A percentile compares a stretch with the other conserved stretches of the same genome.
Conservation (phyloP, 345 rosid species). For the Gossypium raimondii region DNA sequence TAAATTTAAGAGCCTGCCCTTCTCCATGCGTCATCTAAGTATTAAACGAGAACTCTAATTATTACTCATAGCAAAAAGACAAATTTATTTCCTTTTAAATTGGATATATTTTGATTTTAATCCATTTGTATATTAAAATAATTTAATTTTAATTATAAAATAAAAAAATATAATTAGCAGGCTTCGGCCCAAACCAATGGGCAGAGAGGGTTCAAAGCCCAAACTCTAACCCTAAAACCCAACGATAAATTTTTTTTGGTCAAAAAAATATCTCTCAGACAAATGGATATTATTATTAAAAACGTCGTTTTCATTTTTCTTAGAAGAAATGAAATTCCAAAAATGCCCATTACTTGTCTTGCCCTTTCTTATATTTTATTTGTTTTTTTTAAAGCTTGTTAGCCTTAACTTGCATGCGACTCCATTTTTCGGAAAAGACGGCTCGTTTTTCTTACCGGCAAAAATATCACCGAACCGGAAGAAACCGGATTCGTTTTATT, state of each 20-base stretch:
- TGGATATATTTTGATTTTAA: no score
- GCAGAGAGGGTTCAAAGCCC: neutral
- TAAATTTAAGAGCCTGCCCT: no score
- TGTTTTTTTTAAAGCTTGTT: neutral
- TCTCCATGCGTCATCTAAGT: no score
- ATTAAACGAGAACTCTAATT: no score
- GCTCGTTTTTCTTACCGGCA: constrained; percentile 18
- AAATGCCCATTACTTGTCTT: neutral
- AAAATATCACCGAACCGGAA: neutral
- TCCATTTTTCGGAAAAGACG: constrained; percentile 15
- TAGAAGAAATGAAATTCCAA: neutral
- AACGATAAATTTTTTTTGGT: neutral
- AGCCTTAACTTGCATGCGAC: constrained; percentile 24
- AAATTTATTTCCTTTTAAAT: no score
- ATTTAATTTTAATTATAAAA: no score
- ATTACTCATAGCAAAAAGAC: no score
- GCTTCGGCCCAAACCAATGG: neutral
- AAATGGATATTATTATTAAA: no score
- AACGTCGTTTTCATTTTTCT: no score
- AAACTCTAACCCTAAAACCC: neutral
- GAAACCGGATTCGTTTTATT: neutral
- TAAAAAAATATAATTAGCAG: neutral
- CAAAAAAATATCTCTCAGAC: no score
- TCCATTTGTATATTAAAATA: no score
- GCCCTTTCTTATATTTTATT: neutral